Base-by-base conservation (phyloP, 2,329 filamentous ascomycete genomes). In the Cryphonectria japonica region DNA sequence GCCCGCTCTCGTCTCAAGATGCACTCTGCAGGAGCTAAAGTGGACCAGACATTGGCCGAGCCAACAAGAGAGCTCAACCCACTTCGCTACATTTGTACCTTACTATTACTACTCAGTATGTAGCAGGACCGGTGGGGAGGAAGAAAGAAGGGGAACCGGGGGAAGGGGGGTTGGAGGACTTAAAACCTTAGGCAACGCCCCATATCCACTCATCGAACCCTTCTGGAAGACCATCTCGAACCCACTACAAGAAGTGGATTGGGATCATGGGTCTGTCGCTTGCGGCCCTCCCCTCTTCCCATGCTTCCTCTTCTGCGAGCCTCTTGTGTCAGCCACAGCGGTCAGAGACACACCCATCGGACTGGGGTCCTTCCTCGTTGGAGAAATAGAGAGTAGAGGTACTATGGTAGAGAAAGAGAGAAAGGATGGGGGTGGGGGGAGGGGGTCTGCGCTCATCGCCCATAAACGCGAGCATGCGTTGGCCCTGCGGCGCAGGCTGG, bases 181-280 rank as follows among this genome's bases (percentile, higher is more conserved):
- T 32, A 32, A 61, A 61, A 61, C 43, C 43, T 66, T 52, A 37
- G 50, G 65, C 50, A 37, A 32, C 34, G 19, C 37, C 54, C 22
- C 66, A 39, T 60, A 37, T 62, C 39, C 68, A 61, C 69, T 67
- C 70, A 52, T 71, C 71, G 66, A 71, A 68, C 59, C 68, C 71
- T 72, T 72, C 71, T 67, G 69, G 71, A 72, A 72, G 71, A 34
- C 61, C 52, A 50, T 46, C 67, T 68, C 61, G 71, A 72, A 72
- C 52, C 61, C 34, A 64, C 37, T 26, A 43, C 22, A 6, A 29
- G 37, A 16, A 19, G 39, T n/a, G 14, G 11, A n/a, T 43, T 19
- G 41, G 13, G 39, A 16, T 46, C 39, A 64, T 41, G 41, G 37
- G 41, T 22, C 19, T 9, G 37, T 11, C 61, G 26, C 16, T n/a